Evolutionary conservation across 2,329 filamentous ascomycete genomes (phyloP).

Genomic region (Xylaria sp.): DNA sequence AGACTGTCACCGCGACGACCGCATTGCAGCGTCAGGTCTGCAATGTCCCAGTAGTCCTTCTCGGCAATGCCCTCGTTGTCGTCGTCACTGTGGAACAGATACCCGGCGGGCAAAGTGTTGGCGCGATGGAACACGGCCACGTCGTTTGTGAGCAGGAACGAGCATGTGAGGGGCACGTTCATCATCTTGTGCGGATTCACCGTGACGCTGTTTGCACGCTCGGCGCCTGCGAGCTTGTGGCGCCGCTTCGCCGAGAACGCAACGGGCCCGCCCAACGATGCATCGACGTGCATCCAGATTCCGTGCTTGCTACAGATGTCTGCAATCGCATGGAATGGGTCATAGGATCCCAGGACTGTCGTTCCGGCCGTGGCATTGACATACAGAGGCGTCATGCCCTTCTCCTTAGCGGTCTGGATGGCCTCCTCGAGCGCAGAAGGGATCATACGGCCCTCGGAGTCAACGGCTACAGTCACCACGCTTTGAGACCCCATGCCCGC

Average conservation of each 20-base stretch:
- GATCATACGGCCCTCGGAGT: slow-evolving; percentile 66
- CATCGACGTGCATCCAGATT: slow-evolving; percentile 92
- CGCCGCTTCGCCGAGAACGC: slow-evolving; percentile 64
- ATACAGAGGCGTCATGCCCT: slow-evolving; percentile 80
- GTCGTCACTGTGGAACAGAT: slow-evolving; percentile 64
- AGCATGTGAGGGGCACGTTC: slow-evolving; percentile 83
- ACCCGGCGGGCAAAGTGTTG: slow-evolving; percentile 82
- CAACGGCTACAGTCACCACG: slow-evolving; percentile 71
- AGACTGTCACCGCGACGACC: slow-evolving; percentile 79
- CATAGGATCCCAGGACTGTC: slow-evolving; percentile 85
- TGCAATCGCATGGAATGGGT: slow-evolving; percentile 67
- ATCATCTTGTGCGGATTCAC: slow-evolving; percentile 98
- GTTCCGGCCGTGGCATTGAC: slow-evolving; percentile 95
- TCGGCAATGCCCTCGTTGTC: slow-evolving; percentile 33
- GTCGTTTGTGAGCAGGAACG: slow-evolving; percentile 77
- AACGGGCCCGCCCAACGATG: slow-evolving; percentile 80
- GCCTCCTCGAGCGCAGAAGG: slow-evolving; percentile 58
- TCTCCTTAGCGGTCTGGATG: slow-evolving; percentile 54
- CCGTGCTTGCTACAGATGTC: slow-evolving; percentile 64
- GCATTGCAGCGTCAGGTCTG: slow-evolving; percentile 89
- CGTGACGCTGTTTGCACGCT: slow-evolving; percentile 75
- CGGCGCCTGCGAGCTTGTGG: slow-evolving; percentile 61
- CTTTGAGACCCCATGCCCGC: slow-evolving; percentile 73
- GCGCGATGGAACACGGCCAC: slow-evolving; percentile 71
- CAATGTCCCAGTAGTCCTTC: slow-evolving; percentile 74